Conservation (phyloP, 2,329 filamentous ascomycete species). For the Cucurbitaria berberidis region DNA sequence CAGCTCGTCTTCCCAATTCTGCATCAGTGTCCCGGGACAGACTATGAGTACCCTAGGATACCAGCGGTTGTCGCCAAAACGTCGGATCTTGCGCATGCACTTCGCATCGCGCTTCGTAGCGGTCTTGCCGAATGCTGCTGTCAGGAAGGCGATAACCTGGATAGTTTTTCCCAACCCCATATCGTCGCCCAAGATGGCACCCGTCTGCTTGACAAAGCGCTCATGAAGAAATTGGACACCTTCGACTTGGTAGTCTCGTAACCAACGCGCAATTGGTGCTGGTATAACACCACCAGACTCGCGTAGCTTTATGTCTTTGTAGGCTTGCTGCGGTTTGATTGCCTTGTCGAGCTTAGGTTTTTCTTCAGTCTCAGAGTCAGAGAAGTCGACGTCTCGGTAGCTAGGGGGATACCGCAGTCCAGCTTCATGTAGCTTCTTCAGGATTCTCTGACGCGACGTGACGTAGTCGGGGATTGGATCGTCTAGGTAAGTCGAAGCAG, state of each 20-base stretch:
- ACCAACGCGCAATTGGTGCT: slow-evolving; percentile 85
- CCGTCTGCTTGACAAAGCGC: slow-evolving; percentile 88
- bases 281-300: slow-evolving; percentile 83
- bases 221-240: slow-evolving; percentile 86
- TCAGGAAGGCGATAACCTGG: slow-evolving; percentile 91
- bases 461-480: slow-evolving; percentile 75
- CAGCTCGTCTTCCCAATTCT: slow-evolving; percentile 90
- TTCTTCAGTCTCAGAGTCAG: slow-evolving; percentile 71
- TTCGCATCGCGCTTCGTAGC: slow-evolving; percentile 85
- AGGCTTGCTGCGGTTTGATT: slow-evolving; percentile 70
- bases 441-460: slow-evolving; percentile 68
- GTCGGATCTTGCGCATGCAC: slow-evolving; percentile 84
- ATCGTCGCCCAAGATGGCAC: slow-evolving; percentile 90
- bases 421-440: slow-evolving; percentile 71
- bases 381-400: slow-evolving; percentile 77
- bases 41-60: slow-evolving; percentile 86
- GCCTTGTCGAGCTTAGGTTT: slow-evolving; percentile 69
- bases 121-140: slow-evolving; percentile 91
- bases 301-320: slow-evolving; percentile 76
- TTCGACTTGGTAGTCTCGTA: slow-evolving; percentile 88
- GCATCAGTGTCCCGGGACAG: slow-evolving; percentile 85
- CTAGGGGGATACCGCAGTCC: slow-evolving; percentile 79
- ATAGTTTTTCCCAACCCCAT: slow-evolving; percentile 98
- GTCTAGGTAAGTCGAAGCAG: slow-evolving; percentile 63
- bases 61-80: slow-evolving; percentile 66